Percentiles rank a stretch among this genome's conserved stretches.
Conservation (phyloP, 129 eudicot species). For the Flaveria bidentis region DNA sequence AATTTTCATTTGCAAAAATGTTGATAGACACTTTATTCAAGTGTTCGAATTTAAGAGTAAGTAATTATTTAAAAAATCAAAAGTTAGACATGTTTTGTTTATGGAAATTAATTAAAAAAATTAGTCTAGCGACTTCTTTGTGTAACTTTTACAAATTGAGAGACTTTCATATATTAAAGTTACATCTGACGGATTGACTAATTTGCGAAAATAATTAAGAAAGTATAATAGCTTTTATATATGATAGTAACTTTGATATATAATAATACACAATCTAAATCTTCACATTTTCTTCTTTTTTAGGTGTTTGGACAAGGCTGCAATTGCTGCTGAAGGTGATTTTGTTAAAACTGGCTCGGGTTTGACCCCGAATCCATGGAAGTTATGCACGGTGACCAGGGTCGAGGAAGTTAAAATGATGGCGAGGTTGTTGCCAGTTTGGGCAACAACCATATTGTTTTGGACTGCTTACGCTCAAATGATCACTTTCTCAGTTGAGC, state of each 20-base stretch:
- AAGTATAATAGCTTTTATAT: too few relatives aligned
- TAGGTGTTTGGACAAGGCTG: constrained; percentile 92
- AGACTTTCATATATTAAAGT: too few relatives aligned
- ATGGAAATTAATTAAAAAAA: too few relatives aligned
- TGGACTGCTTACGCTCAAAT: constrained; percentile 91
- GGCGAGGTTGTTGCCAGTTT: constrained; percentile 62
- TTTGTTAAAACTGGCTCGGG: constrained; percentile 35
- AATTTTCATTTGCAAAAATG: too few relatives aligned
- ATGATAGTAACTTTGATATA: neutral
- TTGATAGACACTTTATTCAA: too few relatives aligned
- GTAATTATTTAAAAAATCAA: too few relatives aligned
- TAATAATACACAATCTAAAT: neutral
- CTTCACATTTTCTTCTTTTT: neutral
- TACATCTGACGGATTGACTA: too few relatives aligned
- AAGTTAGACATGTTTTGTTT: too few relatives aligned
- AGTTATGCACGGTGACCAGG: constrained; percentile 64
- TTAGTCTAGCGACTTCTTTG: too few relatives aligned
- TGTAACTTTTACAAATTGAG: too few relatives aligned
- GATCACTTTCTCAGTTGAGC: constrained; percentile 87
- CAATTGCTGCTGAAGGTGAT: constrained; percentile 71
- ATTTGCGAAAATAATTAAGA: too few relatives aligned
- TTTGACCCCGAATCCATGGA: constrained; percentile 48
- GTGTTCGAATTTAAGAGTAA: too few relatives aligned
- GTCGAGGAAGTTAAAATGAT: constrained; percentile 95
- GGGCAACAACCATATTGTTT: constrained; percentile 87